phyloP scores from a whole-genome alignment of 306 rosid genomes.

The Begonia fuchsioides region DNA sequence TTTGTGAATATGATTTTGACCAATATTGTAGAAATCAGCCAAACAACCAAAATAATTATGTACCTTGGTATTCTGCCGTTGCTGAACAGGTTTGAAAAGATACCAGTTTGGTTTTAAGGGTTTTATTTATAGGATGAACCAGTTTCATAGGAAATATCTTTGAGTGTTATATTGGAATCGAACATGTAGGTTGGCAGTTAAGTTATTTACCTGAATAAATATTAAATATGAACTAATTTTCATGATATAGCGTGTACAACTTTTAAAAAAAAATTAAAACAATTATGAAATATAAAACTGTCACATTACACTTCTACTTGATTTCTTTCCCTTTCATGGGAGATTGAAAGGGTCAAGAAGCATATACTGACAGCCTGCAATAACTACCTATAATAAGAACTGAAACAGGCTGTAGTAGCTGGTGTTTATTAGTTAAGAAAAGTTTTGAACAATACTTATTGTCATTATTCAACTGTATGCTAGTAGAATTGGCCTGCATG shows the following conservation, averaged over 20 bases:
- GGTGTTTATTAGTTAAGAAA: no score
- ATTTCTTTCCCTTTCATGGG: no score
- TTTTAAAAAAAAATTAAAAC: no score
- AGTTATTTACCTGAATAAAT: background rate
- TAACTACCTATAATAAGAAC: no score
- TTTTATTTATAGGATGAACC: background rate
- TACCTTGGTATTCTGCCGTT: slow-evolving; percentile 25
- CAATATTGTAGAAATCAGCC: slow-evolving; percentile 16
- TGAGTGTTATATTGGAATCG: background rate
- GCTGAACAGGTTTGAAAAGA: background rate
- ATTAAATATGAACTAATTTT: no score
- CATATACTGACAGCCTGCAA: no score
- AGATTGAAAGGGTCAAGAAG: no score
- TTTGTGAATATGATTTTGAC: slow-evolving; percentile 18
- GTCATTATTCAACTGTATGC: background rate
- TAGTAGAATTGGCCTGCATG: background rate
- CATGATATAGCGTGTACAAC: no score
- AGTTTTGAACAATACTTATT: background rate
- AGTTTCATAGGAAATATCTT: background rate
- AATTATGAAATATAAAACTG: no score
- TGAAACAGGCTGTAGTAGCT: no score
- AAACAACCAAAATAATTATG: slow-evolving; percentile 22
- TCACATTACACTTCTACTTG: no score
- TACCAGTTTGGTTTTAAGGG: background rate
- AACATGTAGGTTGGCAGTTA: background rate